Evolutionary conservation across 257 asterid genomes (phyloP).

Genomic region (Capsicum chinense): DNA sequence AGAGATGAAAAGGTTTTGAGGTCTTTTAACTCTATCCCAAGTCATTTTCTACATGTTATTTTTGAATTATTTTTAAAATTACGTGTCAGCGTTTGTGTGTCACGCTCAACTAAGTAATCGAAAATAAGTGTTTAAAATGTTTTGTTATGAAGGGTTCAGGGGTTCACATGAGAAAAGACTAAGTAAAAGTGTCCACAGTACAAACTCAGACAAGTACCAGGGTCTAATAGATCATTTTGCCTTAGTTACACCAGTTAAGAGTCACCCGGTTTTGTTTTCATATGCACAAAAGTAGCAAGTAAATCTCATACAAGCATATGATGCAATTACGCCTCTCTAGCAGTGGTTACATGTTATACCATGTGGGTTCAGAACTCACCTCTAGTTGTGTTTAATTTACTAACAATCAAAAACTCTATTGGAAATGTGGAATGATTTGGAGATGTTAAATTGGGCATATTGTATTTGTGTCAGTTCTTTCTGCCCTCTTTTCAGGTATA

Average conservation of each 20-base stretch:
- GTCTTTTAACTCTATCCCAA: too few relatives aligned
- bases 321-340: neutral
- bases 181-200: too few relatives aligned
- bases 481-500: constrained; percentile 23
- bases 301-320: constrained; percentile 15
- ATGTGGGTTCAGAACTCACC: constrained; percentile 22
- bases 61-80: too few relatives aligned
- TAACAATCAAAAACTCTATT: neutral
- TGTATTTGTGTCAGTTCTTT: neutral
- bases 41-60: too few relatives aligned
- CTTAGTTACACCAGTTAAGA: neutral
- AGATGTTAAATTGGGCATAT: constrained; percentile 11
- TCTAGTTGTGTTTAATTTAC: neutral
- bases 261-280: neutral
- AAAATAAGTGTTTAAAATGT: too few relatives aligned
- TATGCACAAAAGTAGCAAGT: constrained; percentile 16
- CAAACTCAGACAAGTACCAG: too few relatives aligned
- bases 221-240: too few relatives aligned
- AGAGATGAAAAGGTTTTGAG: too few relatives aligned
- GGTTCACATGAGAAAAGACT: too few relatives aligned
- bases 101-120: too few relatives aligned
- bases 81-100: too few relatives aligned
- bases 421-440: neutral
- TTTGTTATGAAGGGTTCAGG: too few relatives aligned
- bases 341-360: constrained; percentile 10